Evolutionary conservation across 345 rosid species (phyloP), one percentile per base, ranked within the genome.

Genomic region (Bruguiera parviflora): DNA sequence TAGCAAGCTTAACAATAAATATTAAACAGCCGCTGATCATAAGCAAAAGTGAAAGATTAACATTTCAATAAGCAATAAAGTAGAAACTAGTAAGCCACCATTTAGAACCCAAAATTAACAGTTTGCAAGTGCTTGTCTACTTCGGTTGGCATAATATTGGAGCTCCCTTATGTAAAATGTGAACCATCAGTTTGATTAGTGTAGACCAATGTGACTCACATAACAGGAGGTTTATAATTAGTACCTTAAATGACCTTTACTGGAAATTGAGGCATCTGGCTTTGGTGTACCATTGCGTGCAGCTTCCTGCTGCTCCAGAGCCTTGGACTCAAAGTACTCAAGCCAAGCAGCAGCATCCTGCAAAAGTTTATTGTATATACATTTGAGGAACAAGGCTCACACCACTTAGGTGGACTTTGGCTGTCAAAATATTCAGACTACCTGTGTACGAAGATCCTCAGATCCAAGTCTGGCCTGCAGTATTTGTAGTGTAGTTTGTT

Each of bases 331-430:
- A 27, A 77, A 77, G 73, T 77, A 77, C 73, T 77, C 80, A 1
- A 77, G 77, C 80, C 80, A 77, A 32, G 80, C 77, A 35, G 80
- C 80, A 32, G 80, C 80, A 58, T 77, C 80, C 80, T 77, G 76
- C 62, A 63, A 64, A 53, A 61, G 37, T 46, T 35, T 37, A 24
- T 59, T 16, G 53, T 16, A 59, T 24, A 39, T 19, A 39, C 28
- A 55, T 29, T 60, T 52, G 27, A 77, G 61, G 27, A 58, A 43
- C 35, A 49, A 24, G 18, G 33, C 73, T 39, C 24, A 57, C 3
- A 11, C 13, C 31, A 19, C 37, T 8, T 25, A 53, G 53, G 73
- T 60, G 31, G 46, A 47, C 63, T 69, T 56, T 24, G 58, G 62
- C 24, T 33, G 61, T 59, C 22, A 58, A 32, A 75, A 58, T 39